Percentiles rank a stretch among this genome's conserved stretches.
Conservation (phyloP, 768 basidiomycete species). For the Lentinula raphanica region DNA sequence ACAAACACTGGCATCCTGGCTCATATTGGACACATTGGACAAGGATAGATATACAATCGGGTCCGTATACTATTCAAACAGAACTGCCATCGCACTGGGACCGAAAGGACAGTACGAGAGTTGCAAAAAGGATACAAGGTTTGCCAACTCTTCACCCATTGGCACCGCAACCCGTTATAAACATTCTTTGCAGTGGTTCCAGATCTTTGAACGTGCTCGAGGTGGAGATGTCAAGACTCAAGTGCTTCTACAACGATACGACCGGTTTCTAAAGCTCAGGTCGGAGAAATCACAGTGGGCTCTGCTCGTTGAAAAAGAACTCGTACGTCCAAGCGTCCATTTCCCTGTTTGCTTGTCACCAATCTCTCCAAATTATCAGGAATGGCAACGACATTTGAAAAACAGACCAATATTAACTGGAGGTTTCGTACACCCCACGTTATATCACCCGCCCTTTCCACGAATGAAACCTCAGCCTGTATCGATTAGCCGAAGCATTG, state of each 20-base stretch:
- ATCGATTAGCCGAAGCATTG: constrained; percentile 67
- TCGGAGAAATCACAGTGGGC: constrained; percentile 45
- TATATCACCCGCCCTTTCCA: constrained; percentile 68
- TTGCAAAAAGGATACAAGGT: constrained; percentile 58
- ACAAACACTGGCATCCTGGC: not conserved
- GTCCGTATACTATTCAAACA: constrained; percentile 49
- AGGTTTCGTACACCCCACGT: constrained; percentile 56
- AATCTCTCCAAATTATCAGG: constrained; percentile 19
- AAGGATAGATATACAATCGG: constrained; percentile 51
- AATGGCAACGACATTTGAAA: constrained; percentile 48
- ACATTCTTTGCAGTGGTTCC: constrained; percentile 48
- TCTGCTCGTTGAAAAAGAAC: constrained; percentile 40
- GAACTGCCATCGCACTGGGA: constrained; percentile 49
- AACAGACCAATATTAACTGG: constrained; percentile 71
- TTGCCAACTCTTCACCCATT: constrained; percentile 5
- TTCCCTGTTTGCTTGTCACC: not conserved
- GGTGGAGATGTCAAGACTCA: constrained; percentile 44
- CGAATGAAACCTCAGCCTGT: constrained; percentile 76
- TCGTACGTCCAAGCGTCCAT: constrained; percentile 36
- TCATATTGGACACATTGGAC: constrained; percentile 5
- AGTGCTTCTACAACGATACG: constrained; percentile 51
- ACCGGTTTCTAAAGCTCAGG: constrained; percentile 47
- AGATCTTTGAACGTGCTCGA: constrained; percentile 48
- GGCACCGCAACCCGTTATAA: constrained; percentile 1
- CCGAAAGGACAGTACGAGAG: constrained; percentile 38